phyloP scores from a whole-genome alignment of 169 alveolate species.

The Plasmodium billcollinsi region DNA sequence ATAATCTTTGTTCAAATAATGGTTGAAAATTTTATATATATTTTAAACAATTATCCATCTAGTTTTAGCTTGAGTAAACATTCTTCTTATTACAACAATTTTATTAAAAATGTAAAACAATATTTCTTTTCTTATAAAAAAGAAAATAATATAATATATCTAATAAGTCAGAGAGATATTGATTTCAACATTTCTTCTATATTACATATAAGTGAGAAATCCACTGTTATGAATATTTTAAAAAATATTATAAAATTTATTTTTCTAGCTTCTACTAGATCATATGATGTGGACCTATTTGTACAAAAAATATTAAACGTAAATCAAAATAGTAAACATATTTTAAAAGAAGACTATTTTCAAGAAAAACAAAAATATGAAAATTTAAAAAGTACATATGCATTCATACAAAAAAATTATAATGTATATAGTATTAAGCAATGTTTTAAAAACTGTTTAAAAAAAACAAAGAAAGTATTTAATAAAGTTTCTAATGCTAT shows the following conservation, averaged over 20 bases:
- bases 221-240: conserved; percentile 15
- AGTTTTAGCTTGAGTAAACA: conserved; percentile 36
- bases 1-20: conserved; percentile 24
- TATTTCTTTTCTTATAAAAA: conserved; percentile 58
- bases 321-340: conserved; percentile 8
- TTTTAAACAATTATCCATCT: conserved; percentile 59
- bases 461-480: too few relatives aligned
- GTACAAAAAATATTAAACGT: conserved; percentile 17
- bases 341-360: background rate
- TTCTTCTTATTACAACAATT: conserved; percentile 36
- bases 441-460: too few relatives aligned
- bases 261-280: conserved; percentile 49
- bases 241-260: conserved; percentile 26
- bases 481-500: too few relatives aligned
- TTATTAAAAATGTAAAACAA: conserved; percentile 36
- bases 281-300: conserved; percentile 15
- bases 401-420: too few relatives aligned
- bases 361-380: background rate
- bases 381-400: too few relatives aligned
- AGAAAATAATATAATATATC: conserved; percentile 38
- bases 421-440: too few relatives aligned
- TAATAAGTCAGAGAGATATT: conserved; percentile 59
- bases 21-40: conserved; percentile 53
- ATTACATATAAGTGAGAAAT: conserved; percentile 12
- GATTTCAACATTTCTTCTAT: conserved; percentile 35